Evolutionary conservation across 2,329 filamentous ascomycete species (phyloP), one percentile per base, ranked within the genome.

Genomic region (Calonectria hongkongensis): DNA sequence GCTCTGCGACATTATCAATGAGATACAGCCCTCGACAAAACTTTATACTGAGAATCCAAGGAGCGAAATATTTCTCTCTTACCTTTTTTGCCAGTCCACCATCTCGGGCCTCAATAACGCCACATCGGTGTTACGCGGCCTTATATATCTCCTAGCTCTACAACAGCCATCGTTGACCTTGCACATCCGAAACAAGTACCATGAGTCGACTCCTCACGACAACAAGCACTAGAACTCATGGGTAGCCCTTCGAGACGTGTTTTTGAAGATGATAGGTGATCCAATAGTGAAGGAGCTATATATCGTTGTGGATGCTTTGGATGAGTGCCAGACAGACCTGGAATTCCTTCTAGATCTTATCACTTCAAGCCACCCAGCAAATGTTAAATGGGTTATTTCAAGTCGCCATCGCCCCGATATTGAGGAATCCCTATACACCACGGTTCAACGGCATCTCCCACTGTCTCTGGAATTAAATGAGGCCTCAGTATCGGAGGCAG

Each of bases 351-450:
- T 48, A 12, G 12, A 13, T 3, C 21, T 48, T 7, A 12, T 47
- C 3, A 47, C n/a, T 21, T 18, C 18, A 9, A 8, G 7, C 18
- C 8, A 3, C 1, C 21, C 43, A 21, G 3, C 43, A 47, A 47
- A 47, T 8, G 4, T 36, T 10, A 36, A 36, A 36, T 36, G 33
- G 33, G 10, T 36, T 13, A 36, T 36, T 36, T 86, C 86, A 0
- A 88, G 87, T 71, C 86, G 87, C 15, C 87, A 87, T 65, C 79
- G 73, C 21, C 45, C 80, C 74, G 71, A 2, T 71, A 77, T 4
- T 86, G 88, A 64, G 16, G 27, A 9, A 48, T 81, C 15, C 78
- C 80, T 47, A 47, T 45, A 45, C 21, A 47, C 3, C n/a, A 6
- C 7, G 8, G 10, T 6, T 36, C 3, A 36, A 36, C 33, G 5